Evolutionary conservation across 768 basidiomycete species (phyloP), one percentile per base, ranked within the genome.

Genomic region (Coprinellus micaceus): DNA sequence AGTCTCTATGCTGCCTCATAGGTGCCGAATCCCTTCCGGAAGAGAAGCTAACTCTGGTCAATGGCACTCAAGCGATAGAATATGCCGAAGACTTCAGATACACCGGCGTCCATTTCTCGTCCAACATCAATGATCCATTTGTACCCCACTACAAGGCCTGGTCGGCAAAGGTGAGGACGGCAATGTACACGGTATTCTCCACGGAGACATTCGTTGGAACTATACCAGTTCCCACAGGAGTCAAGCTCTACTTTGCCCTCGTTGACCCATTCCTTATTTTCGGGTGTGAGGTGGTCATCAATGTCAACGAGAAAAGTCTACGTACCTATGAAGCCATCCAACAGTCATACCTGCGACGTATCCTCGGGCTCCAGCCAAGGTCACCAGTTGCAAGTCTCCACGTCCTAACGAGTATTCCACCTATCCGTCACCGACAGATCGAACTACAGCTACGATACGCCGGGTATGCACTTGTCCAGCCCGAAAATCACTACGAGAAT

Each of bases 331-430:
- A 58, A 36, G 51, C 52, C 21, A 56, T 67, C 2, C 69, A 68
- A 33, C 33, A 13, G 6, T 33, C 6, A 6, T 13, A 33, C 33
- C 33, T 33, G 7, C 33, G 33, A 13, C 33, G 33, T 6, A 33
- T 33, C 7, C 33, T 33, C 7, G 33, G 33, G 7, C 33, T 33
- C 7, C 33, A 44, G n/a, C 2, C 19, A 5, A 53, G 53, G 3
- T 61, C 63, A 11, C 51, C 43, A 2, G 24, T 63, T 17, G 60
- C 60, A 1, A 40, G 57, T 2, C 62, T 69, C 12, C 64, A 61
- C 55, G 59, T 66, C 7, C 64, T 68, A 51, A 69, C 68, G 5
- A 63, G 64, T 10, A 28, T 67, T 3, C 44, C 52, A 19, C 68
- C 68, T 3, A 43, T 69, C 5, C 57, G 49, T 2, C 61, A 62